Evolutionary conservation across 2,329 filamentous ascomycete genomes (phyloP).

Genomic region (Trichoderma endophyticum): DNA sequence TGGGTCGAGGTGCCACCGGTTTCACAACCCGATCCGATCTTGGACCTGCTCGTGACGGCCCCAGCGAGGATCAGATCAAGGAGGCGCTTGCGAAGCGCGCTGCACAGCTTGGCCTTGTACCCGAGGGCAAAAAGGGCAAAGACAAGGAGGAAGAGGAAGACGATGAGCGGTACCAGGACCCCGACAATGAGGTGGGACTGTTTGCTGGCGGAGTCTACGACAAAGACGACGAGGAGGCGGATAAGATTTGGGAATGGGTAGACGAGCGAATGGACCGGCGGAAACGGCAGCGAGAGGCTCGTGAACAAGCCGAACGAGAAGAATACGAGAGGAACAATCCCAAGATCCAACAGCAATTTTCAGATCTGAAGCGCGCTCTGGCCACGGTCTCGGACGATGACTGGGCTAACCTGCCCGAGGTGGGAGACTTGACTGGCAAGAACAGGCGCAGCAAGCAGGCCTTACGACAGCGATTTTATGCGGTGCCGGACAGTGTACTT

Average conservation of each 20-base stretch:
- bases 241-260: constrained; percentile 91
- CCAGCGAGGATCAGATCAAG: constrained; percentile 97
- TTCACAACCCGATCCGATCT: constrained; percentile 97
- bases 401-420: constrained; percentile 92
- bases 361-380: constrained; percentile 87
- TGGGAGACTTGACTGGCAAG: constrained; percentile 93
- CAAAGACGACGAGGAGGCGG: constrained; percentile 95
- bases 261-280: constrained; percentile 96
- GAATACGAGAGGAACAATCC: constrained; percentile 97
- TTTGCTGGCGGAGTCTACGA: constrained; percentile 96
- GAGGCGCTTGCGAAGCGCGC: constrained; percentile 94
- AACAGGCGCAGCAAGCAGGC: constrained; percentile 83
- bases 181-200: constrained; percentile 92
- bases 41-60: constrained; percentile 89
- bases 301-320: constrained; percentile 85
- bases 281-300: constrained; percentile 88
- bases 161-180: constrained; percentile 85
- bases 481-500: constrained; percentile 92
- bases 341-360: constrained; percentile 97
- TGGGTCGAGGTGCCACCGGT: constrained; percentile 94
- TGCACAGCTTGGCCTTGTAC: constrained; percentile 70
- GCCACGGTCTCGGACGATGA: constrained; percentile 89
- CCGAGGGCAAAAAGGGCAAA: constrained; percentile 67
- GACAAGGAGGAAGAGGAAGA: constrained; percentile 69
- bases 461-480: constrained; percentile 82